These are phyloP conservation scores for Volvox carteri DNA, from an alignment of 163 green algal genomes.

Conservation along the genomic window DNA sequence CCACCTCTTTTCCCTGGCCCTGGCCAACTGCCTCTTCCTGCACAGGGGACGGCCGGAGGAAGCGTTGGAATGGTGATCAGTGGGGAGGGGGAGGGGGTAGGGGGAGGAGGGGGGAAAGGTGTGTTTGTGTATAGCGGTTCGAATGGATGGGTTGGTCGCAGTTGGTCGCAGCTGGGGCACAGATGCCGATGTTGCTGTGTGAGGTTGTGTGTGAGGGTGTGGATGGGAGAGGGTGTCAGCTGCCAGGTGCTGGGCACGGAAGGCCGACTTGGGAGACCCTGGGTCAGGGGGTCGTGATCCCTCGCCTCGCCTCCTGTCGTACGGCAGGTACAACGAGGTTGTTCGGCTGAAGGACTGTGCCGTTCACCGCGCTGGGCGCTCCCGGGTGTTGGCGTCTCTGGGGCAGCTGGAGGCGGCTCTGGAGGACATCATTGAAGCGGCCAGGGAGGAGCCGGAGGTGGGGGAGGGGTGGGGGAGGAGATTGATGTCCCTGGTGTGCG, in stretches of 20 bases:
- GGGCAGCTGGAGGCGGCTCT: constrained; percentile 29
- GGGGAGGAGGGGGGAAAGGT: background rate
- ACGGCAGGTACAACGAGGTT: constrained; percentile 51
- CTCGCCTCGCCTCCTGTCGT: too few relatives aligned
- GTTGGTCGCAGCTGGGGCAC: too few relatives aligned
- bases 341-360: constrained; percentile 42
- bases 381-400: constrained; percentile 1
- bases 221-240: too few relatives aligned
- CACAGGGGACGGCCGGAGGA: constrained; percentile 13
- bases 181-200: too few relatives aligned
- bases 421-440: constrained; percentile 27
- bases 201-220: too few relatives aligned
- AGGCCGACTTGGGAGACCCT: too few relatives aligned
- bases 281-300: too few relatives aligned
- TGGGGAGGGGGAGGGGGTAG: background rate
- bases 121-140: too few relatives aligned
- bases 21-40: constrained; percentile 56
- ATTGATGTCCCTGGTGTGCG: background rate
- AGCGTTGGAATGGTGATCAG: constrained; percentile 37
- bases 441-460: constrained; percentile 23
- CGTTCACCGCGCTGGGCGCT: constrained; percentile 5
- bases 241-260: too few relatives aligned
- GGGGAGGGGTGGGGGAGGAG: background rate
- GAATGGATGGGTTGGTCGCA: too few relatives aligned
- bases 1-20: constrained; percentile 17